Base-by-base conservation (phyloP, 495 filamentous ascomycete species). In the Beverwykella pulmonaria region DNA sequence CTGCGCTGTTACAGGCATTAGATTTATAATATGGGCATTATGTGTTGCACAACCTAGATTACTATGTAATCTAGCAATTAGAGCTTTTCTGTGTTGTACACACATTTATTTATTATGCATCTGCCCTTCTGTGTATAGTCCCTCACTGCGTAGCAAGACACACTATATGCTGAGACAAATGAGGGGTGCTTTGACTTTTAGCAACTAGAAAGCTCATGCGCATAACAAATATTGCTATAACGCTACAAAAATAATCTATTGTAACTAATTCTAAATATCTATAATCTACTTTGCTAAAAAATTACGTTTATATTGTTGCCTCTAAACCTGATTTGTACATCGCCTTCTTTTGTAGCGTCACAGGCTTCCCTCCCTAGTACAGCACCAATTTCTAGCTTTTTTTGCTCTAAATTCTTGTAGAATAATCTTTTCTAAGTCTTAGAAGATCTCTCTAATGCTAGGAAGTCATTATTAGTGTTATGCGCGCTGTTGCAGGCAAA, bases 281-380 rank as follows among this genome's bases (percentile, higher is more conserved):
- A 49, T 49, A 49, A 49, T 49, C 17, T 49, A 49, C 5, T 49
- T 49, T 49, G n/a, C 22, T 15, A 4, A 49, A 49, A 49, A 49
- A 49, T 7, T 49, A 49, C 46, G 46, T 49, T 7, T 49, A 49
- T 19, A 49, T 49, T 19, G 17, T 49, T 19, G 22, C 46, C 46
- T 49, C 22, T 49, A 19, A 49, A 15, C 46, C 17, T 49, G 22
- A 49, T 49, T 23, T 49, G 17, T 49, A 7, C 22, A 49, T 4
- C 22, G 22, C 46, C 46, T 49, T 19, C 22, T 49, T 49, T 49
- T 49, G 22, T 49, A 49, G 22, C 17, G 17, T 49, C 7, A 49
- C 46, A 19, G 22, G 17, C 46, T 23, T 49, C 22, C 22, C 46
- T 49, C 22, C 5, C 46, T n/a, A n/a, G n/a, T 49, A 49, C 22